Evolutionary conservation across 768 basidiomycete genomes (phyloP).

Genomic region (Rhodotorula toruloides): DNA sequence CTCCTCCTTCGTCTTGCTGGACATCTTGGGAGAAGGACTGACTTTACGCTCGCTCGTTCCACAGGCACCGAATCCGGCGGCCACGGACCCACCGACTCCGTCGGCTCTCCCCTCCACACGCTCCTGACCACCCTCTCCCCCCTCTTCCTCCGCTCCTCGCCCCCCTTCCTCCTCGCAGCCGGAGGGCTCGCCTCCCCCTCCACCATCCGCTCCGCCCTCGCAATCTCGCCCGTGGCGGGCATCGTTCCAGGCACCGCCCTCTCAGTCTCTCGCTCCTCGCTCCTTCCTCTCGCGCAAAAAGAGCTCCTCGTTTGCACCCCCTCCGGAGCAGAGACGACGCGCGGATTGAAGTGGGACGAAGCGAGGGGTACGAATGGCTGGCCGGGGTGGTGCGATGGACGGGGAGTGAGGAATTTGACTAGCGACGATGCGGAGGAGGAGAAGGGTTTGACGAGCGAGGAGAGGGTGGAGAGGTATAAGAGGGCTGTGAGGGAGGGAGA

Average conservation of each 20-base stretch:
- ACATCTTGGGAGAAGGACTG: too few species aligned
- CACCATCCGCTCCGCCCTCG: constrained; percentile 62
- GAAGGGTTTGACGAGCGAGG: constrained; percentile 48
- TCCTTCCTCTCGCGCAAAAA: constrained; percentile 57
- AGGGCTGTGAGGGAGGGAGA: constrained; percentile 53
- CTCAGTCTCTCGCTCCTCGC: constrained; percentile 61
- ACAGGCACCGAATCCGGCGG: constrained; percentile 75
- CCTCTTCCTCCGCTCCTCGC: background rate
- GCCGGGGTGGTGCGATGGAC: constrained; percentile 55
- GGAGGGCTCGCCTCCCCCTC: constrained; percentile 65
- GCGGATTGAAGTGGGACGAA: constrained; percentile 62
- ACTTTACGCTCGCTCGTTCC: background rate
- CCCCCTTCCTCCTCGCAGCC: constrained; percentile 54
- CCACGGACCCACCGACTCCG: constrained; percentile 54
- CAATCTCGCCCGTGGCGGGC: constrained; percentile 61
- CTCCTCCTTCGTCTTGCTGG: too few species aligned
- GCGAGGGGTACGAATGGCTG: constrained; percentile 52
- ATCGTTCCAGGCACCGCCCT: constrained; percentile 71
- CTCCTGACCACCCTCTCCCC: constrained; percentile 15
- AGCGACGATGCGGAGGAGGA: constrained; percentile 58
- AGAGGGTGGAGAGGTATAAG: constrained; percentile 53
- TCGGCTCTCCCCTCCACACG: constrained; percentile 53
- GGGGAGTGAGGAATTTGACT: constrained; percentile 57
- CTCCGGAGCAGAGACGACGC: constrained; percentile 49
- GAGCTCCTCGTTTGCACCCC: constrained; percentile 50